These are phyloP conservation scores for Graphiopsis chlorocephala DNA, from an alignment of 2,329 filamentous ascomycete genomes.

Conservation along the genomic window DNA sequence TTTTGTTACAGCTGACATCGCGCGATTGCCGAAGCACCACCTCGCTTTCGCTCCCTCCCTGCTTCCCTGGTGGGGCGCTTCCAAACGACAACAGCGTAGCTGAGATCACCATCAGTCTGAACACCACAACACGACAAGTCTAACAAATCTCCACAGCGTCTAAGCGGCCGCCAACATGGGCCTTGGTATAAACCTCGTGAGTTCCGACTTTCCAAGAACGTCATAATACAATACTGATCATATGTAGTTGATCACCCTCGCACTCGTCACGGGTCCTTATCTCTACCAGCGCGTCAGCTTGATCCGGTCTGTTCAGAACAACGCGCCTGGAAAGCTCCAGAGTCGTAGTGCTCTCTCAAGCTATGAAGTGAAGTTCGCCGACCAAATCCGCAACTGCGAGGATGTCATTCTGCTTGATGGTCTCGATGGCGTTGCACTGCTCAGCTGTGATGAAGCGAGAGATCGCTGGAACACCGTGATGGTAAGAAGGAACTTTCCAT, in stretches of 20 bases:
- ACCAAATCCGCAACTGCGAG: conserved; percentile 44
- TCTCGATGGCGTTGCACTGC: conserved; percentile 36
- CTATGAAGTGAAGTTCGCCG: conserved; percentile 35
- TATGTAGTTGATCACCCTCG: neutral
- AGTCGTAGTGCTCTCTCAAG: conserved; percentile 35
- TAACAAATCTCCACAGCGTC: neutral
- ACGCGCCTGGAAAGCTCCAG: conserved; percentile 1
- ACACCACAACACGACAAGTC: neutral
- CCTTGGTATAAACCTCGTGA: neutral
- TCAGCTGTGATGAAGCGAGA: conserved; percentile 44
- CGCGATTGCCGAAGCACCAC: neutral
- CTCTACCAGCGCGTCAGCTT: conserved; percentile 4
- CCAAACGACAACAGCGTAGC: neutral
- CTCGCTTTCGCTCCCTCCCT: neutral
- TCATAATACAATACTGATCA: neutral
- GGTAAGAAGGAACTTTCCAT: conserved; percentile 28
- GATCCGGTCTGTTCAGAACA: neutral
- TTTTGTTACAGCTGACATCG: neutral
- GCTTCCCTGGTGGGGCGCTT: neutral
- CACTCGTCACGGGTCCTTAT: neutral
- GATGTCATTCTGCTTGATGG: conserved; percentile 40
- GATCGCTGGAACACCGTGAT: conserved; percentile 48
- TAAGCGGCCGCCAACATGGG: neutral
- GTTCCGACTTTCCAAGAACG: neutral
- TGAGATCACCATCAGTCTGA: neutral